Conservation (phyloP, 2,329 filamentous ascomycete species). For the Fusarium cicatricum region DNA sequence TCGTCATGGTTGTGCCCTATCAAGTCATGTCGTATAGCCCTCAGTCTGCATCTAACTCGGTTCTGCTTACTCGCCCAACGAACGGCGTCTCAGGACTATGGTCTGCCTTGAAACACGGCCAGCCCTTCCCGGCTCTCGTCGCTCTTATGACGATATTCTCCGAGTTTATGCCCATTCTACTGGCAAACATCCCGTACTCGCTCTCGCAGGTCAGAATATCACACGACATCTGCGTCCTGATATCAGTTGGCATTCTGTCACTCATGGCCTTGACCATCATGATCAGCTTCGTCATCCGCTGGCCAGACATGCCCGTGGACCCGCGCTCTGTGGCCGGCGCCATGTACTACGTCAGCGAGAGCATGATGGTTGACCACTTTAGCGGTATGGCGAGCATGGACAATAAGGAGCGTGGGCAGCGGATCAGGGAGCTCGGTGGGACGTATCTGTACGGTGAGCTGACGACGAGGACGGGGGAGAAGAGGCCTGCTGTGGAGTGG, state of each 20-base stretch:
- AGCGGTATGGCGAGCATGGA: conserved; percentile 35
- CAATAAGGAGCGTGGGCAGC: conserved; percentile 28
- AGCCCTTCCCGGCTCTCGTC: conserved; percentile 51
- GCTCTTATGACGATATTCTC: conserved; percentile 55
- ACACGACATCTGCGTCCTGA: conserved; percentile 51
- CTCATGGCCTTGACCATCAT: conserved; percentile 54
- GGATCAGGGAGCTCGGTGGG: conserved; percentile 37
- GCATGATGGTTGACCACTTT: conserved; percentile 37
- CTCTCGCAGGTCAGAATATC: conserved; percentile 51
- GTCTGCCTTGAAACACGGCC: conserved; percentile 37
- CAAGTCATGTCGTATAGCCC: conserved; percentile 49
- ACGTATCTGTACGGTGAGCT: conserved; percentile 38
- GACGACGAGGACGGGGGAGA: conserved; percentile 29
- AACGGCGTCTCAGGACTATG: conserved; percentile 56
- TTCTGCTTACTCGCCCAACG: conserved; percentile 52
- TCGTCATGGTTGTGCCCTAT: conserved; percentile 56
- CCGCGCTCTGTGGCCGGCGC: conserved; percentile 56
- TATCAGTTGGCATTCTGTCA: conserved; percentile 50
- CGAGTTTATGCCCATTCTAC: conserved; percentile 59
- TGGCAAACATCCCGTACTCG: conserved; percentile 59
- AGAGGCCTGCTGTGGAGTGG: conserved; percentile 38
- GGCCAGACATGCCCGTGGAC: conserved; percentile 56
- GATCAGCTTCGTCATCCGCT: conserved; percentile 52
- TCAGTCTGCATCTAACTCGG: conserved; percentile 47
- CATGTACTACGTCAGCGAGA: conserved; percentile 53